phyloP scores from a whole-genome alignment of 805 yeast species.

The Starmerella stellata region DNA sequence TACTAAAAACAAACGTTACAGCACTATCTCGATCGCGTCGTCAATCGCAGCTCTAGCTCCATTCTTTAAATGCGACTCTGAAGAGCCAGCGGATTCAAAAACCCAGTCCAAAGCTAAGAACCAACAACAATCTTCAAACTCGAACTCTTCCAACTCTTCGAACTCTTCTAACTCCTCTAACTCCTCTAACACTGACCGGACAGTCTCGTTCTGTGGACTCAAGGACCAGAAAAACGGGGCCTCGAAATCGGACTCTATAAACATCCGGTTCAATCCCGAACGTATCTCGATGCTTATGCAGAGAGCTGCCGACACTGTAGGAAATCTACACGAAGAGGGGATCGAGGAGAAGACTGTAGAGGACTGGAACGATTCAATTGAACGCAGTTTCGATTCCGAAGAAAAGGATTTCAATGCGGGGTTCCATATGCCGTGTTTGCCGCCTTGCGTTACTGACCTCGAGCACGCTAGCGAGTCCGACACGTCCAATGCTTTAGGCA shows the following conservation, averaged over 20 bases:
- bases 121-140: no score
- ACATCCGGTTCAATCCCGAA: constrained; percentile 1
- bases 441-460: no score
- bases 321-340: neutral
- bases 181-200: no score
- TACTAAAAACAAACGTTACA: constrained; percentile 8
- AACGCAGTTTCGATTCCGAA: constrained; percentile 3
- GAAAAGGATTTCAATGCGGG: neutral
- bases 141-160: no score
- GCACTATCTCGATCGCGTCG: constrained; percentile 13
- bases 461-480: no score
- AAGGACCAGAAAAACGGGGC: neutral
- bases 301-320: constrained; percentile 4
- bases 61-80: constrained; percentile 1
- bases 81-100: neutral
- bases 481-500: no score
- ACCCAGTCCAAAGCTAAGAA: no score
- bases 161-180: no score
- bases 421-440: neutral
- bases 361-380: constrained; percentile 6
- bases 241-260: neutral
- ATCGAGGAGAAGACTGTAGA: constrained; percentile 3
- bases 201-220: neutral
- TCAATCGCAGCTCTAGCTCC: constrained; percentile 14
- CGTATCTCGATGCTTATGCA: constrained; percentile 7